Evolutionary conservation across 1,139 yeast species (phyloP), one percentile per base, ranked within the genome.

Genomic region (Starmera stellimalicola): DNA sequence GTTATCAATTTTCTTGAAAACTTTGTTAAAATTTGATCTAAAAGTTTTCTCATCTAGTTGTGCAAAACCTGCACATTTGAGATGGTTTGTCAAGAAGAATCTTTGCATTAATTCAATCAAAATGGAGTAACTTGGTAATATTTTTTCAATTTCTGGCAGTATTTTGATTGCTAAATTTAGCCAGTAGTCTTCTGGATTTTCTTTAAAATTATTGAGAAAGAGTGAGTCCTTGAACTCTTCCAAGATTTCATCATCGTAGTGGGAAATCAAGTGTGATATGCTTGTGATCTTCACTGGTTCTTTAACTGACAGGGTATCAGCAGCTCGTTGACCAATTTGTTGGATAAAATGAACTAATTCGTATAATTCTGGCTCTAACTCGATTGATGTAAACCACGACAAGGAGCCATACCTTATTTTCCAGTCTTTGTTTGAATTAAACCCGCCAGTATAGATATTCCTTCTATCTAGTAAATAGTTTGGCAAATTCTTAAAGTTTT

Each of bases 91-190:
- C 5, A 5, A 15, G n/a, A 33, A 30, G 23, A 29, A 33, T 16
- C 19, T 17, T 10, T 17, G 5, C 3, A 33, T 6, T 11, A 33
- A 22, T 5, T 15, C 18, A 3, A 28, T 11, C 2, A 27, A 5
- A 5, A 14, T 9, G 7, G 14, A 27, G 24, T 26, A 33, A 5
- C 25, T 17, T 14, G 36, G 36, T n/a, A 33, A 10, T 3, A 11
- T 14, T 25, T 25, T 7, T 14, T 10, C n/a, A 10, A 12, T 10
- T 12, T 12, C 16, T 25, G 16, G 27, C 7, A 25, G 4, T 16
- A 12, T 15, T 12, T 17, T 12, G 16, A 10, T 25, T 5, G 16
- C 3, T 25, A 15, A 8, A 8, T 22, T 8, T 14, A 22, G 11
- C 25, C 25, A 22, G 12, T n/a, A 19, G 8, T 8, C 5, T 22